Base-by-base conservation (phyloP, 2,329 filamentous ascomycete species). In the Emmonsiellopsis sp. region DNA sequence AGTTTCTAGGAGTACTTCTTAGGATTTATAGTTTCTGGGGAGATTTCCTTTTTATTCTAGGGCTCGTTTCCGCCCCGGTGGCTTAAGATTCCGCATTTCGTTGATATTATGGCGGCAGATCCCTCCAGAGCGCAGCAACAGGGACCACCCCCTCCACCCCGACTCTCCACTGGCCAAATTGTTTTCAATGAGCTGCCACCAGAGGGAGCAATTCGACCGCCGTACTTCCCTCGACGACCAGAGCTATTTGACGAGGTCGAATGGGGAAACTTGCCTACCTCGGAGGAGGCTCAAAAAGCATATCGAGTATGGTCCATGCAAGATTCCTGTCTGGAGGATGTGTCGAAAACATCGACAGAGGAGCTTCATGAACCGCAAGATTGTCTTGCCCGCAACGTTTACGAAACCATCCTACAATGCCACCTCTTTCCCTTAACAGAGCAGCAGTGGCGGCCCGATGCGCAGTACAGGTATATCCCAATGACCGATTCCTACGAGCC, bases 321-420 rank as follows among this genome's bases (percentile, higher is more conserved):
- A 4, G 63, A 68, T 37, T 26, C 50, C 11, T 40, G 48, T 5
- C 59, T 66, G 4, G 58, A 53, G 13, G 16, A 55, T 32, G 57
- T 46, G 55, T 38, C 8, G 41, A 31, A 9, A 41, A 57, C 35
- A 4, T 26, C 51, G 16, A 26, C 38, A n/a, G 52, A 56, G 8
- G 20, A 54, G 26, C 11, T 16, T 49, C 10, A 15, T n/a, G 5
- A 11, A 35, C 35, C 44, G 1, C 44, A 57, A n/a, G 54, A 55
- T 44, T 60, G 56, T 15, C 56, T 69, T 7, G 63, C 58, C 13
- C 46, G 55, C 30, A 67, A 67, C 48, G 63, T 70, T 7, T 69
- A 70, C 44, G 63, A 69, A 42, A 60, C 63, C 54, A 31, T 69
- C 47, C 61, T 65, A 55, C 51, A 44, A 13, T 53, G 60, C 13